Evolutionary conservation across 2,329 filamentous ascomycete species (phyloP), one percentile per base, ranked within the genome.

Genomic region (Fusarium haematococcum): DNA sequence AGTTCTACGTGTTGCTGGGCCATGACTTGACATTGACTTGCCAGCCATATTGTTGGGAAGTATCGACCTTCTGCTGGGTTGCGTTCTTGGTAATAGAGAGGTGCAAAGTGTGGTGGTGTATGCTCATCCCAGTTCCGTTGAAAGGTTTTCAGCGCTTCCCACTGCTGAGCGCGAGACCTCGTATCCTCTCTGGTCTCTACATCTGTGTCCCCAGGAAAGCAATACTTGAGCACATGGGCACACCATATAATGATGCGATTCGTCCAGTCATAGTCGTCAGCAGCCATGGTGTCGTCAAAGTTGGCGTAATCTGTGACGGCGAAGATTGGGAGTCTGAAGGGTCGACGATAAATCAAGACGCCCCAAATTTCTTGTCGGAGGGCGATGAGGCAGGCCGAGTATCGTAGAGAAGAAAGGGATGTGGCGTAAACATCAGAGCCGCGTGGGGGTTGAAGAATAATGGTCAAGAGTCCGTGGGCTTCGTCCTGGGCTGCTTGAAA

Each of bases 201-300:
- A 4, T 58, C 54, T 0, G 16, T 25, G 0, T 69, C 65, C 0
- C 66, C 66, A 0, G 59, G 63, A 5, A 71, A 73, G n/a, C 71
- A 73, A 11, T 67, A 71, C 16, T 71, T 71, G 32, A 73, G 65
- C 0, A 71, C 66, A 30, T 73, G 69, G 0, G 71, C 69, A 9
- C 63, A 71, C 65, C 71, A 73, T 13, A 63, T 58, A 3, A 73
- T 54, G 13, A 73, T 52, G 27, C 65, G 59, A 4, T 73, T 73
- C 3, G 69, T 69, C 71, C 69, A 73, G n/a, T 71, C 71, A 20
- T 71, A 63, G 25, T 73, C 69, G 11, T 71, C 69, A 3, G 67
- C 52, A 5, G 57, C 27, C 16, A 35, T 14, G 6, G 52, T 63
- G 8, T 68, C 65, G 11, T 67, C 58, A 23, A 73, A 65, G 25